Evolutionary conservation across 768 basidiomycete genomes (phyloP).

Genomic region (Paxillus involutus): DNA sequence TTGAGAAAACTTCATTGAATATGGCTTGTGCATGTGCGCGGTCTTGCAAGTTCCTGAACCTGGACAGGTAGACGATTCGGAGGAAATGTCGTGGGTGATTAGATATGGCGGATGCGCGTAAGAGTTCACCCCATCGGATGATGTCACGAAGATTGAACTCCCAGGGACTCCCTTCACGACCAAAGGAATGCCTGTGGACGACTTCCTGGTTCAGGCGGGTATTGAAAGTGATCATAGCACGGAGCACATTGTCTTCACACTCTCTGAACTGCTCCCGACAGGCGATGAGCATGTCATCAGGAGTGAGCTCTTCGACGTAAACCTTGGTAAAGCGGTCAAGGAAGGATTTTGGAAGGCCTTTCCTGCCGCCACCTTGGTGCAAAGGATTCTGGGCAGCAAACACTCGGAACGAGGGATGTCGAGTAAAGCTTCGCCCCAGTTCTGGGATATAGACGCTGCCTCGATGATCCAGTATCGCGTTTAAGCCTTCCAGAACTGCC

Average conservation of each 20-base stretch:
- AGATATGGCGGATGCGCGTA: conserved; percentile 31
- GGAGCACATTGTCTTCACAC: conserved; percentile 51
- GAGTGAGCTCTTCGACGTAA: conserved; percentile 81
- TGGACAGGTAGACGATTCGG: conserved; percentile 74
- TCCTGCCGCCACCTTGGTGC: conserved; percentile 94
- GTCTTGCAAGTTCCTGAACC: conserved; percentile 80
- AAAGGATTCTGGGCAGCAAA: conserved; percentile 98
- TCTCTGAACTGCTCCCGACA: conserved; percentile 73
- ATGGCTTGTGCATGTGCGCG: conserved; percentile 48
- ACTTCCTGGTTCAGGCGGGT: conserved; percentile 65
- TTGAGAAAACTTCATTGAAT: conserved; percentile 55
- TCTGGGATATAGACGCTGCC: conserved; percentile 95
- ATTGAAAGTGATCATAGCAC: conserved; percentile 84
- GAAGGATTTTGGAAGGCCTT: conserved; percentile 96
- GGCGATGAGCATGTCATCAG: conserved; percentile 75
- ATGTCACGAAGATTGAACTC: conserved; percentile 98
- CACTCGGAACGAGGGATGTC: conserved; percentile 93
- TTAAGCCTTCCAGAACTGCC: conserved; percentile 93
- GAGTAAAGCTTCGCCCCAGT: conserved; percentile 80
- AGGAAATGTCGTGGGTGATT: conserved; percentile 64
- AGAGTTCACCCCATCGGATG: conserved; percentile 78
- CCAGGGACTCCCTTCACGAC: conserved; percentile 85
- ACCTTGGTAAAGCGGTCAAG: conserved; percentile 99
- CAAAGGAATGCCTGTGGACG: conserved; percentile 64
- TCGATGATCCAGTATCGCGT: conserved; percentile 93